Base-by-base conservation (phyloP, 768 basidiomycete species). In the Pleurotus djamor region DNA sequence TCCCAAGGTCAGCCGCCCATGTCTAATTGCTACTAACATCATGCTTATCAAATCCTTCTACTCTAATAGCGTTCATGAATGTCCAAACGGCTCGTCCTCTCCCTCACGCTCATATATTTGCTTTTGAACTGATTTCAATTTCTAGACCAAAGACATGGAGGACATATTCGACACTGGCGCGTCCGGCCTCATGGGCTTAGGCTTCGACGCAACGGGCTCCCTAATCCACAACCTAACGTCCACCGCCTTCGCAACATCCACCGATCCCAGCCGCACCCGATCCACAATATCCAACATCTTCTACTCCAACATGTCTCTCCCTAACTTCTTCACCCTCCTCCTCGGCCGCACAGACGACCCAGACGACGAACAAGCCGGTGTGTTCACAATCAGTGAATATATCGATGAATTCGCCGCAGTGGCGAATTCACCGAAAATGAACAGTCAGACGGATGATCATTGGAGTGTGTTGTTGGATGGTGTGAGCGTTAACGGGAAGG, bases 221-320 rank as follows among this genome's bases (percentile, higher is more conserved):
- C 8, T 21, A n/a, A 44, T 56, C 54, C 32, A 44, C 41, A 44
- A 56, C 3, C 37, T 43, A 78, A 68, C 74, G 72, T 14, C 83
- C 76, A 41, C 90, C 83, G 2, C 77, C 56, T 48, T 65, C 48
- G 62, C 69, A 32, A 65, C 79, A 12, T 62, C 70, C 6, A 3
- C 2, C 21, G 16, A 17, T 4, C 64, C 71, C 28, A 47, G 73
- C 10, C 65, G 70, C 0, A 87, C 83, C 4, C 79, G 83, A 60
- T 72, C 85, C 0, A 76, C 85, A 35, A 74, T 89, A 7, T 85
- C 89, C 71, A 79, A 84, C 47, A 84, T 89, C 61, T 91, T 92
- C 68, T 67, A 71, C 5, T 81, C 85, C 62, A 79, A 90, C 65
- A 70, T 72, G 7, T 73, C 81, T 14, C 73, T 83, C 1, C 80